These are phyloP conservation scores for Arabis alpina DNA, from an alignment of 345 rosid genomes.

Conservation along the genomic window DNA sequence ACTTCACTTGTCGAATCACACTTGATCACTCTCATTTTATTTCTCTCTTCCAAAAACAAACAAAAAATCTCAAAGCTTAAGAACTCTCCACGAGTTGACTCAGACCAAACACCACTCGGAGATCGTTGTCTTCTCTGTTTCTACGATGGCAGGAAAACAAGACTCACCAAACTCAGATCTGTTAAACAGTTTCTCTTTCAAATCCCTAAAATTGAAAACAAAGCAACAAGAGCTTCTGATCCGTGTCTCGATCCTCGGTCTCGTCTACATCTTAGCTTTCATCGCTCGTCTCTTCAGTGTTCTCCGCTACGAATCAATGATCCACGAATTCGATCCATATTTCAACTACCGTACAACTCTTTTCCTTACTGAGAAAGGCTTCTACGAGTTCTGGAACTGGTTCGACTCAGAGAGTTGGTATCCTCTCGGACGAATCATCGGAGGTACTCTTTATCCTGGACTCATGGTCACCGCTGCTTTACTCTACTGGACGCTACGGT, in stretches of 20 bases:
- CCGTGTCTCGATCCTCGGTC: conserved; percentile 80
- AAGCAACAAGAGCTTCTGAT: conserved; percentile 93
- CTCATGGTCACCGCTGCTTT: conserved; percentile 92
- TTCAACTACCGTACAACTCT: conserved; percentile 93
- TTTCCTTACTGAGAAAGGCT: conserved; percentile 79
- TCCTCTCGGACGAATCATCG: conserved; percentile 95
- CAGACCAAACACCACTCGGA: conserved; percentile 1
- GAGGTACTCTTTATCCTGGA: conserved; percentile 94
- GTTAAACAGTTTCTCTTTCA: conserved; percentile 47
- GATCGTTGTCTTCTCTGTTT: conserved; percentile 15
- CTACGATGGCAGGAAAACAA: conserved; percentile 26
- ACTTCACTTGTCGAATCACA: too few species aligned
- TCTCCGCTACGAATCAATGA: conserved; percentile 96
- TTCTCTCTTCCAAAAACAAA: too few species aligned
- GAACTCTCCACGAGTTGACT: conserved; percentile 28
- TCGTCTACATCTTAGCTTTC: conserved; percentile 89
- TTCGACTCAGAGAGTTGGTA: conserved; percentile 98
- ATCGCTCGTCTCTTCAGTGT: conserved; percentile 87
- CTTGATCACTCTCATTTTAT: too few species aligned
- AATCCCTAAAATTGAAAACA: conserved; percentile 69
- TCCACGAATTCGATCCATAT: conserved; percentile 98
- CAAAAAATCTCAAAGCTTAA: background rate
- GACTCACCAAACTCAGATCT: conserved; percentile 53
- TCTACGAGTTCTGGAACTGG: conserved; percentile 99
- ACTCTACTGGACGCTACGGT: conserved; percentile 68